phyloP scores from a whole-genome alignment of 257 asterid genomes.

The Nicotiana benthamiana region DNA sequence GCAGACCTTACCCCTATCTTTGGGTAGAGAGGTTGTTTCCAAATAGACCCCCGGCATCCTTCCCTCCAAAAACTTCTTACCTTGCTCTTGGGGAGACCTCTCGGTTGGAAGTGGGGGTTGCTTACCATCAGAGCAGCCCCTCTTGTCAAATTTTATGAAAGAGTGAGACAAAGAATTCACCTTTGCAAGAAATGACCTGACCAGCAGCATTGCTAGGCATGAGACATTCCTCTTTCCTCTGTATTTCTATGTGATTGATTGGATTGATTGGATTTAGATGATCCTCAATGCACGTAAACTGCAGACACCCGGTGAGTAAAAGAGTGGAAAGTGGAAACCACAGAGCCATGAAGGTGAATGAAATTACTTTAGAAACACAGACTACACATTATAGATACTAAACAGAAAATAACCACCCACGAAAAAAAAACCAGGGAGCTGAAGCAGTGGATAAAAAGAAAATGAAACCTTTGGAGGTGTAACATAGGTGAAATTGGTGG shows the following conservation, averaged over 20 bases:
- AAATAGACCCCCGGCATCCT: too few relatives aligned
- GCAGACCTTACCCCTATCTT: too few relatives aligned
- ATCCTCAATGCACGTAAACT: not conserved
- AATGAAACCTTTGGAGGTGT: not conserved
- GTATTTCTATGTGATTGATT: not conserved
- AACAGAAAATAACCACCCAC: not conserved
- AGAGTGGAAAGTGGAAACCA: not conserved
- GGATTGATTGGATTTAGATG: not conserved
- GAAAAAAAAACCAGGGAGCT: not conserved
- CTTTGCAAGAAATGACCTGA: not conserved
- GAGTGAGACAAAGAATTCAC: not conserved
- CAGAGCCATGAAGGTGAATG: not conserved
- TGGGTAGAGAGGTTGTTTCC: too few relatives aligned
- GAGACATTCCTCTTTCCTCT: not conserved
- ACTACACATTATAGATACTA: not conserved
- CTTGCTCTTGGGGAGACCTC: too few relatives aligned
- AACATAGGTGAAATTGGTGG: not conserved
- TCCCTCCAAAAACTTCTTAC: too few relatives aligned
- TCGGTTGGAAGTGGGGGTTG: too few relatives aligned
- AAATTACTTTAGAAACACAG: not conserved
- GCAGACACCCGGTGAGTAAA: not conserved
- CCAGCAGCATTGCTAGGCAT: not conserved
- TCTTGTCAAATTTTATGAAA: not conserved
- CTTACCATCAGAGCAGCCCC: too few relatives aligned
- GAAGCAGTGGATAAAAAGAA: not conserved